Percentiles rank a stretch among this genome's conserved stretches.
phyloP scores from a whole-genome alignment of 73 alveolate species.

The Urostyla sp. region DNA sequence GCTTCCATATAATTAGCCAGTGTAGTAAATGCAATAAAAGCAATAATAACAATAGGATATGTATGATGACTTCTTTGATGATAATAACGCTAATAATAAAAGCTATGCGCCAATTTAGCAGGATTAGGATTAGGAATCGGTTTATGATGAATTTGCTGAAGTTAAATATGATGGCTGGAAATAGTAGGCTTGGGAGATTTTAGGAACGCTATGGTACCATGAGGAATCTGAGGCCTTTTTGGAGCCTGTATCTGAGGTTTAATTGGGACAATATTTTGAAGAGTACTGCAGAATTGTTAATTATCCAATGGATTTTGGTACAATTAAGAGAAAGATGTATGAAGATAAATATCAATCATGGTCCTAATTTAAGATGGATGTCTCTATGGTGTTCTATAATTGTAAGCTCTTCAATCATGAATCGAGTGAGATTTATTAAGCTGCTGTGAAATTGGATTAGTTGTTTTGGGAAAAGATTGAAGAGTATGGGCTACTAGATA shows the following conservation, averaged over 20 bases:
- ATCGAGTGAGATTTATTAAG: conserved; percentile 45
- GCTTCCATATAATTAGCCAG: too few relatives aligned
- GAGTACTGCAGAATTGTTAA: conserved; percentile 44
- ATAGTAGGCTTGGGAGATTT: conserved; percentile 57
- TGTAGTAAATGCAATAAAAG: background rate
- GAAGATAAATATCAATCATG: conserved; percentile 11
- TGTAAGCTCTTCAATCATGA: conserved; percentile 56
- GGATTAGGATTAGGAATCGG: conserved; percentile 48
- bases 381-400: conserved; percentile 23
- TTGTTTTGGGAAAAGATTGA: background rate
- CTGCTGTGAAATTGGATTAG: conserved; percentile 35
- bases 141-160: conserved; percentile 60
- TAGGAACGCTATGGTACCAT: conserved; percentile 58
- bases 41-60: background rate
- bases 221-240: conserved; percentile 70
- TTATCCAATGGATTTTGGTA: conserved; percentile 70
- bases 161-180: conserved; percentile 56
- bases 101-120: conserved; percentile 9
- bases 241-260: conserved; percentile 69
- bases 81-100: background rate
- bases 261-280: conserved; percentile 28
- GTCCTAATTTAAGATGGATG: conserved; percentile 38
- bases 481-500: background rate
- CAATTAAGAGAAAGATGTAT: conserved; percentile 36
- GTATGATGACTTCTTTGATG: background rate